Conservation (phyloP, 2,329 filamentous ascomycete species). For the Meredithiella fracta region DNA sequence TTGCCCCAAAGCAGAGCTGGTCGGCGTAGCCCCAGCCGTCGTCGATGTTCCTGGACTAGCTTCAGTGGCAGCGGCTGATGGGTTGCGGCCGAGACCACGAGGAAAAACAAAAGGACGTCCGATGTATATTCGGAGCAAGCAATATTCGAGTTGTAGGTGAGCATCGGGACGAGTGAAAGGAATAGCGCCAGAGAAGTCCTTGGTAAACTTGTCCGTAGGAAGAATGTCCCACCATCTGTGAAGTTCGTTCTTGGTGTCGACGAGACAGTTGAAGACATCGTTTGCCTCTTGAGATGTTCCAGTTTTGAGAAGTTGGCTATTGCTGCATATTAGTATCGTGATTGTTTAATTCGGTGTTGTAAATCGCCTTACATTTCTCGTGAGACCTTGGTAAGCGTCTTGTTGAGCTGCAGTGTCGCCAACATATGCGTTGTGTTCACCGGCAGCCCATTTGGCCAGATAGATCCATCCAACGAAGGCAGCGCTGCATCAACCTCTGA, state of each 20-base stretch:
- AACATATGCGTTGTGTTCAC: constrained; percentile 31
- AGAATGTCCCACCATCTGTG: constrained; percentile 25
- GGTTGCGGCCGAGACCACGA: constrained; percentile 10
- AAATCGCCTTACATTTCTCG: constrained; percentile 23
- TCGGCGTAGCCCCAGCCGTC: constrained; percentile 7
- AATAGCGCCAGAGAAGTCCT: constrained; percentile 19
- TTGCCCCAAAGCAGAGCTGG: constrained; percentile 18
- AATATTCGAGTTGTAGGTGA: constrained; percentile 36
- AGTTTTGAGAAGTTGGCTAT: constrained; percentile 22
- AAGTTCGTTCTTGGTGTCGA: constrained; percentile 24
- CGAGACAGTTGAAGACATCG: constrained; percentile 21
- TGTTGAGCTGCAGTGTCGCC: constrained; percentile 25
- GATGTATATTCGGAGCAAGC: constrained; percentile 35
- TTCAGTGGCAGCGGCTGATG: not conserved
- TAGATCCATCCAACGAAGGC: constrained; percentile 29
- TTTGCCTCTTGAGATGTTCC: constrained; percentile 21
- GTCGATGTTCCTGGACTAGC: constrained; percentile 5
- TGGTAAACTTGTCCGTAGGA: constrained; percentile 20
- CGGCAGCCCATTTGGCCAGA: constrained; percentile 25
- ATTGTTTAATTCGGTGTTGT: not conserved
- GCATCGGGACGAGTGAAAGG: constrained; percentile 30
- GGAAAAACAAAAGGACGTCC: constrained; percentile 37
- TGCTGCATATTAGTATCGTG: constrained; percentile 6
- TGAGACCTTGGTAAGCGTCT: constrained; percentile 22
- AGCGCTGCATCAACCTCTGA: constrained; percentile 37